Evolutionary conservation across 2,329 filamentous ascomycete species (phyloP).

Genomic region (Neonectria punicea): DNA sequence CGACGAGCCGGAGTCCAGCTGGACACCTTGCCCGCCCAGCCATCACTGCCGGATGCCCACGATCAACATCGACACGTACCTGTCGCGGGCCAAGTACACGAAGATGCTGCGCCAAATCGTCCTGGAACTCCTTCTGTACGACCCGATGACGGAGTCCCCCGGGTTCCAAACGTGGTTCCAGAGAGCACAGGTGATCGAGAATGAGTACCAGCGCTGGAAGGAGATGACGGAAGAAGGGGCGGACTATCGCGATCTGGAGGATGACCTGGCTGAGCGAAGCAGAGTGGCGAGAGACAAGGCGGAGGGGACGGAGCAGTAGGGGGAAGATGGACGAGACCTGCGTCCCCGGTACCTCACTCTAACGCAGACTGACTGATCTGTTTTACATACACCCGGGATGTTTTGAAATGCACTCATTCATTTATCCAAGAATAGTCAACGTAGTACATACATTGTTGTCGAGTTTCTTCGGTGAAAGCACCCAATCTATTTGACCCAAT

Average conservation of each 20-base stretch:
- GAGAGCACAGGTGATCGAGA: slow-evolving; percentile 34
- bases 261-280: slow-evolving; percentile 33
- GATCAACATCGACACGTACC: slow-evolving; percentile 46
- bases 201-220: slow-evolving; percentile 45
- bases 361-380: neutral
- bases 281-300: slow-evolving; percentile 3
- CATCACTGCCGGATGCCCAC: slow-evolving; percentile 36
- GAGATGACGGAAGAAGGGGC: slow-evolving; percentile 43
- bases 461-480: neutral
- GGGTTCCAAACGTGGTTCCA: neutral
- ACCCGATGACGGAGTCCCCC: slow-evolving; percentile 21
- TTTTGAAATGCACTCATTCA: neutral
- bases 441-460: neutral
- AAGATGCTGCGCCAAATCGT: slow-evolving; percentile 37
- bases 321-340: neutral
- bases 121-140: slow-evolving; percentile 38
- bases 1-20: slow-evolving; percentile 10
- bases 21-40: slow-evolving; percentile 27
- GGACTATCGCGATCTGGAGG: slow-evolving; percentile 47
- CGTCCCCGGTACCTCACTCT: too few species aligned
- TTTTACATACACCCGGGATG: neutral
- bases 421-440: neutral
- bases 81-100: slow-evolving; percentile 44
- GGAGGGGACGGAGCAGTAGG: neutral
- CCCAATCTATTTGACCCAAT: slow-evolving; percentile 33